Base-by-base conservation (phyloP, 2,329 filamentous ascomycete species). In the Rugonectria rugulosa region DNA sequence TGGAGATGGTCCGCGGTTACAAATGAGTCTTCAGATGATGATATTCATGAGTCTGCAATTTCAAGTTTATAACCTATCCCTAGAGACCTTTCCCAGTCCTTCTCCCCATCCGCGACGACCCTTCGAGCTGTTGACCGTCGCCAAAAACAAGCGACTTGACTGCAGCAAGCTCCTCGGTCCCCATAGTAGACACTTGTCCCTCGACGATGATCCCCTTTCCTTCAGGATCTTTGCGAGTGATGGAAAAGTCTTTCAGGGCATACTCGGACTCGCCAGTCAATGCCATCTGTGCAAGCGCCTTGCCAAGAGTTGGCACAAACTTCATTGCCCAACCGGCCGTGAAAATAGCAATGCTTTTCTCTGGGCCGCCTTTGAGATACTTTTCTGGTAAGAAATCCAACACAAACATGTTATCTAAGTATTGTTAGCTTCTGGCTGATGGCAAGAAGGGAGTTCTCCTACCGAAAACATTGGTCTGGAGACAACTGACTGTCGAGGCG, bases 281-380 rank as follows among this genome's bases (percentile, higher is more conserved):
- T 3, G 27, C 44, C 56, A 62, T 59, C 6, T 60, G 40, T 3
- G 60, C 46, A 2, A 62, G 23, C 1, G 60, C 59, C 19, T 62
- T 62, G 2, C 59, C 59, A 0, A 62, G 49, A 8, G 55, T 48
- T 2, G 60, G 60, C 15, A 62, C 60, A 29, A 62, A 62, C 7
- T 62, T 62, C 59, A 62, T 62, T 2, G 60, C 60, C 60, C 59
- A 62, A 0, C 56, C 60, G 6, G 59, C 59, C 2, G 56, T 62
- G 19, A 62, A 62, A 0, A 62, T 24, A 1, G 45, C 49, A 9
- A 62, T 20, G n/a, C 56, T 62, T 19, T 62, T 57, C 29, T 62
- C 34, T 1, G 45, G 15, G 0, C 60, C 60, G 1, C 41, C 45
- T 4, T 27, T 27, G 1, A 62, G 34, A 6, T 62, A 60, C 7